Percentiles rank a stretch among this genome's conserved stretches.
Conservation (phyloP, 2,329 filamentous ascomycete species). For the Fusarium scirpi region DNA sequence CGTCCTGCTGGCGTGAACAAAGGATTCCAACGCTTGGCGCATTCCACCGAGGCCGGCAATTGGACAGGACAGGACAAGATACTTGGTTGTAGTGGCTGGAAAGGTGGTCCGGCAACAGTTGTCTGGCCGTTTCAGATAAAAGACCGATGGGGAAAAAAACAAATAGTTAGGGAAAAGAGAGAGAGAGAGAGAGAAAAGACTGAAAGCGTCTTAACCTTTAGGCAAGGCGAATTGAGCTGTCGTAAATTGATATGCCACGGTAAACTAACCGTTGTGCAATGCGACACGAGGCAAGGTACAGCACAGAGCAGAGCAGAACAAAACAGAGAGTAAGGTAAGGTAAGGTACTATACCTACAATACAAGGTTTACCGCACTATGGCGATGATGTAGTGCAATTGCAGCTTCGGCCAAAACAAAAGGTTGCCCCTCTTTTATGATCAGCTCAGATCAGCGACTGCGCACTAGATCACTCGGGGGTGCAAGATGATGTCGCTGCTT, state of each 20-base stretch:
- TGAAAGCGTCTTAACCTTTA: neutral
- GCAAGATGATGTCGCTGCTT: constrained; percentile 13
- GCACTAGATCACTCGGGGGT: constrained; percentile 10
- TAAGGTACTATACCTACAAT: constrained; percentile 1
- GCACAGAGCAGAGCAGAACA: constrained; percentile 6
- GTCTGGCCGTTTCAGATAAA: constrained; percentile 8
- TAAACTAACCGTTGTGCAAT: neutral
- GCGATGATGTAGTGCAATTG: constrained; percentile 39
- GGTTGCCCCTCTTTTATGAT: constrained; percentile 41
- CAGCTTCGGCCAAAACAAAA: constrained; percentile 34
- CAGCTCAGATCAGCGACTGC: constrained; percentile 37
- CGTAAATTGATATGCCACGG: neutral
- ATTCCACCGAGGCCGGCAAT: constrained; percentile 41
- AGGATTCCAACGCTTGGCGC: constrained; percentile 39
- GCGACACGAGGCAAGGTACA: neutral
- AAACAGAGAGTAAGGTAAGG: neutral
- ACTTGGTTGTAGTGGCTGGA: constrained; percentile 35
- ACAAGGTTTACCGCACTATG: constrained; percentile 39
- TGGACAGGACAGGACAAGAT: constrained; percentile 26
- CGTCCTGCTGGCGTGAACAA: constrained; percentile 37
- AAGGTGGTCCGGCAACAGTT: constrained; percentile 22
- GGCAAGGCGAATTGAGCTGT: neutral
- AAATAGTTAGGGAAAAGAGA: neutral
- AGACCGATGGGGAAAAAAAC: neutral
- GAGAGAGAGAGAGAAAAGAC: neutral